A percentile compares a stretch with the other conserved stretches of the same genome.
These are phyloP conservation scores for Actinomucor elegans DNA, from an alignment of 371 early-diverging fungal genomes.

Conservation along the genomic window DNA sequence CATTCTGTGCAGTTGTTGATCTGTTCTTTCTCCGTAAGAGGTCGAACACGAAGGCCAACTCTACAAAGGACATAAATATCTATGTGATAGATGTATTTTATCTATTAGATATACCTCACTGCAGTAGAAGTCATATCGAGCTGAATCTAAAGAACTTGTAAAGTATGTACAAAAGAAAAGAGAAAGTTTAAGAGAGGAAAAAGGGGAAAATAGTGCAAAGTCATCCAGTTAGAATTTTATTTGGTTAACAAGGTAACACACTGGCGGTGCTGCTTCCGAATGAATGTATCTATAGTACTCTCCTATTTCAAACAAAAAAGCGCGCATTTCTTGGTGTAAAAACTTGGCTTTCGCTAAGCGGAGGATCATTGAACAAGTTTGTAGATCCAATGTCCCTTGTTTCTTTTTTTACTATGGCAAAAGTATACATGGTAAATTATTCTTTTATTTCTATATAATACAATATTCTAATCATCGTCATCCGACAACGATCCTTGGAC, in stretches of 20 bases:
- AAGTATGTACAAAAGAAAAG: constrained; percentile 2
- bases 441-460: not conserved
- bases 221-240: not conserved
- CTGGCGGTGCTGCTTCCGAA: constrained; percentile 10
- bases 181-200: constrained; percentile 1
- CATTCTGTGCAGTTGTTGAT: constrained; percentile 73
- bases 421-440: not conserved
- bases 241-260: constrained; percentile 7
- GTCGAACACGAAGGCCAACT: constrained; percentile 84
- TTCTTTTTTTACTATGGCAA: too few species aligned
- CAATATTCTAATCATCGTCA: constrained; percentile 6
- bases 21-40: constrained; percentile 76
- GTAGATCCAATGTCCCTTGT: too few species aligned
- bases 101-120: constrained; percentile 26
- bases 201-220: constrained; percentile 1
- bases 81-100: not conserved
- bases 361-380: too few species aligned
- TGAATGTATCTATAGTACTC: constrained; percentile 2
- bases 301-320: not conserved
- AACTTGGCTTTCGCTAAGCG: too few species aligned
- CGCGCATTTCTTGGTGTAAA: too few species aligned
- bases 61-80: constrained; percentile 28
- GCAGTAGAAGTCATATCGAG: constrained; percentile 36
- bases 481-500: not conserved
- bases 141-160: not conserved